Conservation (phyloP, 148 eudicot species). For the Mesembryanthemum crystallinum region DNA sequence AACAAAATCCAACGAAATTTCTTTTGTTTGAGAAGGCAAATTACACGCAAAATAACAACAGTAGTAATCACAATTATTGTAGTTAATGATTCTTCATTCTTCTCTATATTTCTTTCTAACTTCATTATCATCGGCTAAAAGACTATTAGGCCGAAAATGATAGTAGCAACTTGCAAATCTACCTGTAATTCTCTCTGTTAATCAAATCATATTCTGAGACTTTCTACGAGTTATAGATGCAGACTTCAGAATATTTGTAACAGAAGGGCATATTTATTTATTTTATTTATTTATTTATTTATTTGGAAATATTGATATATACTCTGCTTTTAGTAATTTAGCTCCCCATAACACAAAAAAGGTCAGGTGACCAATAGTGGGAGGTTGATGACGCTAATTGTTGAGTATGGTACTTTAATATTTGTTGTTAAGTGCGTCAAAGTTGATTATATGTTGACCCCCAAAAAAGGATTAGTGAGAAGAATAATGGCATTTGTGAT, state of each 20-base stretch:
- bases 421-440: neutral
- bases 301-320: too few species aligned
- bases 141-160: neutral
- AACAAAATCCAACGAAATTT: neutral
- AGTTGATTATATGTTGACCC: neutral
- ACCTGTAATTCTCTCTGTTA: neutral
- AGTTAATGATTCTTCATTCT: constrained; percentile 7
- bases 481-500: too few species aligned
- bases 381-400: neutral
- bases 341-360: neutral
- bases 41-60: neutral
- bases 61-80: too few species aligned
- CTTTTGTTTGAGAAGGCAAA: constrained; percentile 15
- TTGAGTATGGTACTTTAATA: constrained; percentile 7
- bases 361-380: neutral
- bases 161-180: constrained; percentile 11
- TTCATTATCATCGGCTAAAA: neutral
- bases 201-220: neutral
- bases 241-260: neutral
- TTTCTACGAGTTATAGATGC: neutral
- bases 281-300: too few species aligned
- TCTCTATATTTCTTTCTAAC: neutral
- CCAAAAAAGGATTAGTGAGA: too few species aligned
- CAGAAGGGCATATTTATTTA: too few species aligned
- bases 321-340: too few species aligned